These are phyloP conservation scores for Harrya chromipes DNA, from an alignment of 768 basidiomycete species.

Conservation along the genomic window DNA sequence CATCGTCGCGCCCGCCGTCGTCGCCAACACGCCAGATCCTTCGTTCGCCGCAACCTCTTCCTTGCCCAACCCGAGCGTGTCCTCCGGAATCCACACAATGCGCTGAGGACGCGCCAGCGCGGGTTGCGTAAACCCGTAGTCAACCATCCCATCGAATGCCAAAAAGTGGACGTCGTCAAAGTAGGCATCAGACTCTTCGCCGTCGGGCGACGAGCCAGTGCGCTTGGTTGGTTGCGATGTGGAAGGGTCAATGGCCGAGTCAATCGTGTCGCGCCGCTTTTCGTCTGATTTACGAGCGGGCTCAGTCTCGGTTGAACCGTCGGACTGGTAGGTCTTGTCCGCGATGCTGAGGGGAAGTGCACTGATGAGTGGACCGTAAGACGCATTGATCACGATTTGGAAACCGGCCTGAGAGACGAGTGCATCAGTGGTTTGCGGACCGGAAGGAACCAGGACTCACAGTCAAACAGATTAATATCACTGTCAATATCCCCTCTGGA, in stretches of 20 bases:
- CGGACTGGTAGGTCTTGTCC: constrained; percentile 52
- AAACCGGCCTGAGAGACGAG: constrained; percentile 47
- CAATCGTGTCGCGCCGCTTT: constrained; percentile 12
- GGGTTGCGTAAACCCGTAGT: constrained; percentile 86
- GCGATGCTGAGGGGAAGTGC: constrained; percentile 79
- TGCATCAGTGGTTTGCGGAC: not conserved
- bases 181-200: constrained; percentile 5
- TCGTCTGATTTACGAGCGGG: constrained; percentile 10
- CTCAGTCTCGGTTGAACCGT: not conserved
- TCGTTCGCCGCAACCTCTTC: constrained; percentile 59
- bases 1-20: constrained; percentile 52
- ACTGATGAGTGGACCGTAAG: constrained; percentile 74
- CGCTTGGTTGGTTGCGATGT: not conserved
- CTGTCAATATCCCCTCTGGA: constrained; percentile 77
- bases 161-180: constrained; percentile 23
- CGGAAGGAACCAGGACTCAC: constrained; percentile 39
- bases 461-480: constrained; percentile 81
- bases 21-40: constrained; percentile 50
- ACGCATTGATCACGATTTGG: constrained; percentile 70
- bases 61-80: constrained; percentile 48
- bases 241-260: constrained; percentile 6
- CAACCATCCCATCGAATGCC: constrained; percentile 23
- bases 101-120: constrained; percentile 71
- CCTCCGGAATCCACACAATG: constrained; percentile 82
- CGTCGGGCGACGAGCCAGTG: constrained; percentile 2